Percentiles rank a stretch among this genome's conserved stretches.
phyloP scores from a whole-genome alignment of 768 basidiomycete genomes.

The Macrolepiota albuminosa region DNA sequence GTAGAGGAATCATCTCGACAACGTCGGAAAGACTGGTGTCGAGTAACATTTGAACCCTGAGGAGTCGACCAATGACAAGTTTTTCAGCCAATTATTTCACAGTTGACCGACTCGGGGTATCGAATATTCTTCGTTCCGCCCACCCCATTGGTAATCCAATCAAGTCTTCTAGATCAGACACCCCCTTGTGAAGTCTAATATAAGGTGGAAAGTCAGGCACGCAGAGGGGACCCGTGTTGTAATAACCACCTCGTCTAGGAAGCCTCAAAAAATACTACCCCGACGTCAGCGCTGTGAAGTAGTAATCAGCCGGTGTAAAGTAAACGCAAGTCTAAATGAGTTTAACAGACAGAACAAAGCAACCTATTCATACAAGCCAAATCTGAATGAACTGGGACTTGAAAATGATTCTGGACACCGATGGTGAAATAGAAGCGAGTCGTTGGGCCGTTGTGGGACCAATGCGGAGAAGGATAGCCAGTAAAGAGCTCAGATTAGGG shows the following conservation, averaged over 20 bases:
- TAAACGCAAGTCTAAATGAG: background rate
- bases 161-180: background rate
- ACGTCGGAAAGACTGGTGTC: background rate
- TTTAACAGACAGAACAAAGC: background rate
- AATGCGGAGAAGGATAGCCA: background rate
- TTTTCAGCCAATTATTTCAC: background rate
- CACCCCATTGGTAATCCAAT: background rate
- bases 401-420: background rate
- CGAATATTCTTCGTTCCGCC: background rate
- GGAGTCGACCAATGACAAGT: background rate
- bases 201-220: background rate
- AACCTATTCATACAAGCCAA: background rate
- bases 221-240: background rate
- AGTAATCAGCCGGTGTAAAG: background rate
- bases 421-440: background rate
- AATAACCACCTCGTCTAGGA: background rate
- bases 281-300: constrained; percentile 1
- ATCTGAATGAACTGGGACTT: background rate
- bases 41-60: background rate
- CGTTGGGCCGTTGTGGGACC: background rate
- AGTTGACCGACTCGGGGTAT: background rate
- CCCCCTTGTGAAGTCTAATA: background rate
- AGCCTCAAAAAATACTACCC: background rate
- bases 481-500: background rate
- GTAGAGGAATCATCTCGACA: no score